Evolutionary conservation across 352 stramenopile genomes (phyloP).

Genomic region (Phytophthora cryptogea): DNA sequence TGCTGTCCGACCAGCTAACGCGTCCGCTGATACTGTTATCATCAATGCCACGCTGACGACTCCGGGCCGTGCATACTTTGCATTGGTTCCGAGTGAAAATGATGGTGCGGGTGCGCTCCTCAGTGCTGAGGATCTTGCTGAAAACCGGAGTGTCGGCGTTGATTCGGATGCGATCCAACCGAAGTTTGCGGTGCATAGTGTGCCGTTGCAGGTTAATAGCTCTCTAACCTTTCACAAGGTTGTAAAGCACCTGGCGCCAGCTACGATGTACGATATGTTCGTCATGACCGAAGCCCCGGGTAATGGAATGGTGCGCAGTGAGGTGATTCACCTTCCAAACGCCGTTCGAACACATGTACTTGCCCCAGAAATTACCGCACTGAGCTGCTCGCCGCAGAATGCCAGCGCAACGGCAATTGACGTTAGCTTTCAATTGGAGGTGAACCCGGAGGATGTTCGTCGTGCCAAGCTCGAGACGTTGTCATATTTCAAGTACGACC

Average conservation of each 20-base stretch:
- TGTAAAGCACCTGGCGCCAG: slow-evolving; percentile 36
- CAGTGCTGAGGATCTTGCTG: slow-evolving; percentile 32
- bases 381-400: slow-evolving; percentile 38
- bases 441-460: slow-evolving; percentile 44
- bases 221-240: slow-evolving; percentile 32
- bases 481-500: slow-evolving; percentile 46
- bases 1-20: slow-evolving; percentile 34
- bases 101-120: slow-evolving; percentile 7
- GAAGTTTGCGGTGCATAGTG: slow-evolving; percentile 39
- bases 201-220: slow-evolving; percentile 24
- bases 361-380: slow-evolving; percentile 43
- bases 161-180: background rate
- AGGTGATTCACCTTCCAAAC: slow-evolving; percentile 27
- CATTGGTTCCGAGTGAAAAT: slow-evolving; percentile 41
- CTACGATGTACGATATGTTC: slow-evolving; percentile 66
- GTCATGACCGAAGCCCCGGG: slow-evolving; percentile 60
- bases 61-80: slow-evolving; percentile 54
- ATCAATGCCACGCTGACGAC: slow-evolving; percentile 44
- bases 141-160: slow-evolving; percentile 26
- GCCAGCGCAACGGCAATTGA: slow-evolving; percentile 48
- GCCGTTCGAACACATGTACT: slow-evolving; percentile 60
- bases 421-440: slow-evolving; percentile 46
- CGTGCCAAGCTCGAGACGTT: slow-evolving; percentile 33
- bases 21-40: slow-evolving; percentile 34
- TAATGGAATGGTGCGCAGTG: slow-evolving; percentile 52